These are phyloP conservation scores for Kodamaea sp. DNA, from an alignment of 1,139 yeast genomes.

Conservation along the genomic window DNA sequence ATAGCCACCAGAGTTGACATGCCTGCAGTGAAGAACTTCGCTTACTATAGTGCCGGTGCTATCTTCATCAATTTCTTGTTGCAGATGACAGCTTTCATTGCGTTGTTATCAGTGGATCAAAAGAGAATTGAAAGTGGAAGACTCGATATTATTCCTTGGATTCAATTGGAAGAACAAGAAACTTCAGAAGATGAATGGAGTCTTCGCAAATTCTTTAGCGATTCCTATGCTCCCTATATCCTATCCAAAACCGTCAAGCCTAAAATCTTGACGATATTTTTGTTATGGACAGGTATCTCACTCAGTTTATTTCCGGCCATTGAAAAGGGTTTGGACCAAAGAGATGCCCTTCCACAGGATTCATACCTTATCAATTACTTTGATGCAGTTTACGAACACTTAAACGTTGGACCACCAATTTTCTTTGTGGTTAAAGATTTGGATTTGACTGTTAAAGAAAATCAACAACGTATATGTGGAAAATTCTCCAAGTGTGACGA, in stretches of 20 bases:
- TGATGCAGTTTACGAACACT: slow-evolving; percentile 67
- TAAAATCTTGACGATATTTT: slow-evolving; percentile 53
- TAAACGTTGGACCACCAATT: slow-evolving; percentile 90
- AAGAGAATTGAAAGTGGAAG: slow-evolving; percentile 57
- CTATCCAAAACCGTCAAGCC: slow-evolving; percentile 50
- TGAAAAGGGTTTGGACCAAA: slow-evolving; percentile 82
- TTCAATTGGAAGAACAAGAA: slow-evolving; percentile 19
- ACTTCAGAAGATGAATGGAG: slow-evolving; percentile 23
- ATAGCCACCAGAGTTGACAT: slow-evolving; percentile 80
- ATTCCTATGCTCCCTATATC: slow-evolving; percentile 56
- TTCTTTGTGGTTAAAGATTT: slow-evolving; percentile 73
- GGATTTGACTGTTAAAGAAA: slow-evolving; percentile 58
- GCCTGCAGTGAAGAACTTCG: slow-evolving; percentile 97
- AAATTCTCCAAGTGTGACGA: slow-evolving; percentile 82
- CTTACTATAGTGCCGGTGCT: slow-evolving; percentile 87
- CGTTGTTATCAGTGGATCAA: slow-evolving; percentile 72
- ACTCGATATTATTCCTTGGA: slow-evolving; percentile 60
- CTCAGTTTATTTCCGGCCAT: slow-evolving; percentile 68
- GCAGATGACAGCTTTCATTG: slow-evolving; percentile 80
- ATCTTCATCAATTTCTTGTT: slow-evolving; percentile 72
- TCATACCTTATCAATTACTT: slow-evolving; percentile 83
- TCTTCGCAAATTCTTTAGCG: slow-evolving; percentile 26
- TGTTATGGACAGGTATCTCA: slow-evolving; percentile 66
- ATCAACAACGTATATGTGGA: slow-evolving; percentile 82
- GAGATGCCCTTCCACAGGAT: slow-evolving; percentile 80